phyloP scores from a whole-genome alignment of 148 eudicot genomes.

The Amaranthus hypochondriacus region DNA sequence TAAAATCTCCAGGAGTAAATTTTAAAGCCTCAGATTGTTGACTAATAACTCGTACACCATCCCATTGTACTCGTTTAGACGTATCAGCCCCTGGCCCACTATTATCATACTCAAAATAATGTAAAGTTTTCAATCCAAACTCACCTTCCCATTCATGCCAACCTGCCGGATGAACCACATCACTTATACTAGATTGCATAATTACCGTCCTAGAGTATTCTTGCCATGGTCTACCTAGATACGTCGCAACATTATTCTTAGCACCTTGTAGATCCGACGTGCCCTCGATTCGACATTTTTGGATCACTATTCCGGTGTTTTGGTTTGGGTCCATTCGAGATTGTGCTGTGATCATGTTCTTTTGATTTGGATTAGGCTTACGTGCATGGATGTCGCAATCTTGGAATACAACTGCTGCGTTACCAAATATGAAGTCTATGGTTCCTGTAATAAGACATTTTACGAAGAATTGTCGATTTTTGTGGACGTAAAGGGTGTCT shows the following conservation, averaged over 20 bases:
- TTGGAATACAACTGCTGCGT: conserved; percentile 30
- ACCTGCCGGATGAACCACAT: conserved; percentile 26
- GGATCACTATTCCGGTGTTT: conserved; percentile 36
- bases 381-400: conserved; percentile 36
- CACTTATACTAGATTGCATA: conserved; percentile 19
- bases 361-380: conserved; percentile 22
- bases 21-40: conserved; percentile 12
- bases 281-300: conserved; percentile 25
- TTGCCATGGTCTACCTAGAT: conserved; percentile 30
- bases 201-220: conserved; percentile 29
- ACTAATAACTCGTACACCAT: conserved; percentile 18
- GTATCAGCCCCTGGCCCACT: conserved; percentile 25
- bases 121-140: conserved; percentile 22
- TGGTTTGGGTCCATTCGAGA: conserved; percentile 31
- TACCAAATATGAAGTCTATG: conserved; percentile 32
- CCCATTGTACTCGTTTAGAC: conserved; percentile 21
- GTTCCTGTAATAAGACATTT: conserved; percentile 27
- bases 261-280: conserved; percentile 18
- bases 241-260: conserved; percentile 15
- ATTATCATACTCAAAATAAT: conserved; percentile 25
- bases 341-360: conserved; percentile 34
- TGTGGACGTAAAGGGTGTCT: conserved; percentile 35
- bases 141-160: conserved; percentile 32
- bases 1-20: conserved; percentile 22
- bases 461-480: conserved; percentile 31